A percentile compares a stretch with the other conserved stretches of the same genome.
Evolutionary conservation across 352 stramenopile genomes (phyloP).

Genomic region (Pythium catenulatum): DNA sequence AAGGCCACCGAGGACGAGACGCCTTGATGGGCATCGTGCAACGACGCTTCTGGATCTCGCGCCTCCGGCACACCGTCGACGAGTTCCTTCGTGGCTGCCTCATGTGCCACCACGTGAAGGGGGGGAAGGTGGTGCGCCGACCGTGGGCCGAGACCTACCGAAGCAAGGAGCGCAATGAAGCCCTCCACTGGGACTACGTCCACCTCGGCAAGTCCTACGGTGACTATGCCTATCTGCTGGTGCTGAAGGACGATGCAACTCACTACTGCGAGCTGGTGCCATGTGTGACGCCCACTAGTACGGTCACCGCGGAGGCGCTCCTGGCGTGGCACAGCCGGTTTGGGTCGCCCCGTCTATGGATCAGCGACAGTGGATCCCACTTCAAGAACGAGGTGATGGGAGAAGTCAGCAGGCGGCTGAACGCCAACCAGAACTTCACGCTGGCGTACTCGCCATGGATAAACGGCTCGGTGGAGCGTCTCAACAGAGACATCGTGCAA

Average conservation of each 20-base stretch:
- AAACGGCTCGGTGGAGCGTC: neutral
- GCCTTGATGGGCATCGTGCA: neutral
- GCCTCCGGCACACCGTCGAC: neutral
- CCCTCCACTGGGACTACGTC: constrained; percentile 65
- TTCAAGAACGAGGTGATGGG: constrained; percentile 63
- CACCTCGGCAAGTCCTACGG: constrained; percentile 51
- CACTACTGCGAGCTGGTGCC: constrained; percentile 58
- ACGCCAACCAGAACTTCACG: constrained; percentile 20
- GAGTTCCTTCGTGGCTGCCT: constrained; percentile 39
- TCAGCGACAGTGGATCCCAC: constrained; percentile 59
- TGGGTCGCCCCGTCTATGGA: constrained; percentile 41
- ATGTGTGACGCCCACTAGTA: constrained; percentile 38
- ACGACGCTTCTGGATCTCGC: neutral
- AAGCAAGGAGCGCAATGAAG: constrained; percentile 51
- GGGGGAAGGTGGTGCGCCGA: constrained; percentile 29
- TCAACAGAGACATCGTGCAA: neutral
- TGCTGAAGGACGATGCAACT: constrained; percentile 62
- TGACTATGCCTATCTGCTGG: constrained; percentile 49
- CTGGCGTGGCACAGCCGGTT: constrained; percentile 62
- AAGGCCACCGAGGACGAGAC: neutral
- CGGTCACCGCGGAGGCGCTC: constrained; percentile 35
- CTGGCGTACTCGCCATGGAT: neutral
- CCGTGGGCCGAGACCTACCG: constrained; percentile 18
- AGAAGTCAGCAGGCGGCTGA: constrained; percentile 33
- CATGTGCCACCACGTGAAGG: constrained; percentile 56